Conservation (phyloP, 1,284 basidiomycete genomes). For the Dichomitus squalens region DNA sequence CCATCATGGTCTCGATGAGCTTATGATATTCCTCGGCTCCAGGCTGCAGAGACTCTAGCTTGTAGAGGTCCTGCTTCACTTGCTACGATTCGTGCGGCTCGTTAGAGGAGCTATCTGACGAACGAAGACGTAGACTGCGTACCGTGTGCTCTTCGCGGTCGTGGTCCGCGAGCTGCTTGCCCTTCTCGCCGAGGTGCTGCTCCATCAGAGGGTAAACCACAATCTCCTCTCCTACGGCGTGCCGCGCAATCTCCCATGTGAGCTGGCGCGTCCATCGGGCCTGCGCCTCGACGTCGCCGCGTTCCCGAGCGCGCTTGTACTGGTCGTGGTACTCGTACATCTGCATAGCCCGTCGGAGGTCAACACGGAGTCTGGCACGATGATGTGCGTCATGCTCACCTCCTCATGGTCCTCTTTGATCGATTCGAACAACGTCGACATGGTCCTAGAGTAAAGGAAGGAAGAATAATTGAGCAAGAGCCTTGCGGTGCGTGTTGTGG, state of each 20-base stretch:
- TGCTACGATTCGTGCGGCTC: conserved; percentile 28
- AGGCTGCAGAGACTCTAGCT: conserved; percentile 46
- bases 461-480: background rate
- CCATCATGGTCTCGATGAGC: conserved; percentile 47
- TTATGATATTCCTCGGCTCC: conserved; percentile 46
- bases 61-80: conserved; percentile 52
- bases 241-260: conserved; percentile 61
- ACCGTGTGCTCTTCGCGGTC: conserved; percentile 66
- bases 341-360: conserved; percentile 26
- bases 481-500: background rate
- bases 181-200: conserved; percentile 55
- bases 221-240: conserved; percentile 68
- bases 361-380: background rate
- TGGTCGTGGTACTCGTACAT: conserved; percentile 61
- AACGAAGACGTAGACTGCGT: background rate
- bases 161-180: conserved; percentile 54
- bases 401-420: conserved; percentile 51
- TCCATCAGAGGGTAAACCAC: conserved; percentile 72
- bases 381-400: conserved; percentile 26
- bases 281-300: conserved; percentile 49
- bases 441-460: conserved; percentile 14
- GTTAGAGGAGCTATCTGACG: too few relatives aligned
- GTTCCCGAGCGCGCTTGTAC: conserved; percentile 42
- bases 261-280: conserved; percentile 58
- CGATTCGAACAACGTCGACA: conserved; percentile 41